A percentile compares a stretch with the other conserved stretches of the same genome.
These are phyloP conservation scores for Eucalyptus tenuipes DNA, from an alignment of 345 rosid genomes.

Conservation along the genomic window DNA sequence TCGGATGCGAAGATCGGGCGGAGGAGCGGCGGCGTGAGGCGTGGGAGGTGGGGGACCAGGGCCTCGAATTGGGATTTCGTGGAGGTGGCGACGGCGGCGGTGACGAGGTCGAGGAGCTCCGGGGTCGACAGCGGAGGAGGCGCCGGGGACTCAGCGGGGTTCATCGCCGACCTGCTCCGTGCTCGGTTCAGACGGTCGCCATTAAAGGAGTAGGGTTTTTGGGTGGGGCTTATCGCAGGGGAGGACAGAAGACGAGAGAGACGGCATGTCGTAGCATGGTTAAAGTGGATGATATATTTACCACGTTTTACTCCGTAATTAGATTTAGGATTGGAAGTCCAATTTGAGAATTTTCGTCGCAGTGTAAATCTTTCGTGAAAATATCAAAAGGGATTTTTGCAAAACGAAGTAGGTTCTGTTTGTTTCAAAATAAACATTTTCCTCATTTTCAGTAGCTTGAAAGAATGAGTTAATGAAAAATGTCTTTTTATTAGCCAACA, in stretches of 20 bases:
- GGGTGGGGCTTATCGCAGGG: not conserved
- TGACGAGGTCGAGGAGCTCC: constrained; percentile 8
- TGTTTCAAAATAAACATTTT: too few species aligned
- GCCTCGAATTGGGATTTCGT: constrained; percentile 17
- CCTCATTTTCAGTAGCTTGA: too few species aligned
- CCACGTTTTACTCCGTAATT: not conserved
- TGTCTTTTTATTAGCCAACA: rapidly evolving
- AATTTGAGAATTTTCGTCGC: not conserved
- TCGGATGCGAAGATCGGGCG: constrained; percentile 41
- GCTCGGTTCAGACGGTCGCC: not conserved
- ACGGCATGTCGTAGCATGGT: not conserved
- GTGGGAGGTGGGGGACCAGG: constrained; percentile 33
- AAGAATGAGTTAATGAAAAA: too few species aligned
- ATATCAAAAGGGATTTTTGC: not conserved
- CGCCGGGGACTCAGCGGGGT: not conserved
- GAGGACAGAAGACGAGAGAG: not conserved
- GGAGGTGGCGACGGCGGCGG: constrained; percentile 19
- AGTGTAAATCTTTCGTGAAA: too few species aligned
- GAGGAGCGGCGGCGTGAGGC: constrained; percentile 39
- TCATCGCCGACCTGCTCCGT: not conserved
- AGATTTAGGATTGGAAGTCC: not conserved
- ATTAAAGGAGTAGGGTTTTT: not conserved
- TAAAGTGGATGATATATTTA: not conserved
- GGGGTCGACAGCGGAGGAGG: not conserved
- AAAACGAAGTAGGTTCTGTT: rapidly evolving